Base-by-base conservation (phyloP, 805 yeast species). In the Yamadazyma tumulicola region DNA sequence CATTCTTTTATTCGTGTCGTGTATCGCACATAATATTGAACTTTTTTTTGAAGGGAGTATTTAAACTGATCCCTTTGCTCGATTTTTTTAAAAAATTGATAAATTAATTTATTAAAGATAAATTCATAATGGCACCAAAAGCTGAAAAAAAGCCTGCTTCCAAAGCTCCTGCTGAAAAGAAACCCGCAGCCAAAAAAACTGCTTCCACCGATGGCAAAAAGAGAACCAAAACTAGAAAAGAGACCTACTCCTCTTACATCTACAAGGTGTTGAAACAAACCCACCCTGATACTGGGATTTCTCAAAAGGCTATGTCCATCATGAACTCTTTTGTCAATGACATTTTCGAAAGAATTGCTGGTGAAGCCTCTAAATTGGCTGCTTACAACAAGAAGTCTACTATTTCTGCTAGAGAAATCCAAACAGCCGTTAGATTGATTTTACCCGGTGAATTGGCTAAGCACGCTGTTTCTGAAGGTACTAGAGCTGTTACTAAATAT, bases 251-350 rank as follows among this genome's bases (percentile, higher is more conserved):
- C 49, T 88, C 97, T 46, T 91, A 91, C 75, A 91, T 91, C 68
- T 91, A 89, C 93, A 91, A 91, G 75, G 97, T 89, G 52, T 83
- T 91, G 66, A 89, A 89, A 74, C 97, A 91, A 79, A 89, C 97
- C 45, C 97, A 91, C 74, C 97, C 97, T 69, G 97, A 91, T 69
- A 91, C 97, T 47, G 97, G 97, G 86, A 91, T 91, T 67, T 89
- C 97, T 56, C 95, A 88, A 74, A 85, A 87, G 69, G 96, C 97
- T 49, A 91, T 91, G 96, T 88, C 96, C 50, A 91, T 91, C 69
- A 82, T 91, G 91, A 91, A 91, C 85, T 91, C 97, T 30, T 91
- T 91, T 57, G 97, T 91, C 55, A 89, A 88, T 75, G 97, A 91
- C 72, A 87, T 89, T 64, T 91, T 89, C 64, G 97, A 89, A 78